Evolutionary conservation across 2,329 filamentous ascomycete genomes (phyloP).

Genomic region (Ampelomyces quisqualis): DNA sequence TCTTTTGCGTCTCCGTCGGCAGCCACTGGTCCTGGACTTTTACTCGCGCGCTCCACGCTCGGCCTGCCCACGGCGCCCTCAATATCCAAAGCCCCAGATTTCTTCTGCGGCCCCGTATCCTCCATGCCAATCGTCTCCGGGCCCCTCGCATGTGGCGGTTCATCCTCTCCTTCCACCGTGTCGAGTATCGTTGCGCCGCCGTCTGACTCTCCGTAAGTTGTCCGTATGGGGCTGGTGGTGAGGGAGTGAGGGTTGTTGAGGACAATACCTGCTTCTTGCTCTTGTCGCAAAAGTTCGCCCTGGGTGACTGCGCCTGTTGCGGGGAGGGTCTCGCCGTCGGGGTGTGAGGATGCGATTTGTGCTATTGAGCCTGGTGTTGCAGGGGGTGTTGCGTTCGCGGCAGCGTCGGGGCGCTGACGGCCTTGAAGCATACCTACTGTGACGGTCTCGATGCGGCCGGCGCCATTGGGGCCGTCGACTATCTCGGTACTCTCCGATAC

Average conservation of each 20-base stretch:
- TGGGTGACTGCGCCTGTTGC: conserved; percentile 58
- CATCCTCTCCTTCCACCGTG: conserved; percentile 53
- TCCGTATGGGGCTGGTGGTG: conserved; percentile 27
- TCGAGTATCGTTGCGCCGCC: conserved; percentile 35
- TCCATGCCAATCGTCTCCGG: conserved; percentile 82
- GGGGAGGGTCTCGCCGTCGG: conserved; percentile 41
- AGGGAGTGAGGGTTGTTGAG: conserved; percentile 52
- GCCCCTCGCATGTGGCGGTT: conserved; percentile 74
- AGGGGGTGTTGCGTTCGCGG: conserved; percentile 2
- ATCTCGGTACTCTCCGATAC: conserved; percentile 76
- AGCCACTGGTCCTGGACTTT: conserved; percentile 24
- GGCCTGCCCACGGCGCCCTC: conserved; percentile 42
- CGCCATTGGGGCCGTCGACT: conserved; percentile 76
- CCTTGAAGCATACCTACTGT: conserved; percentile 62
- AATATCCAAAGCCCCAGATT: conserved; percentile 48
- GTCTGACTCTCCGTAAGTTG: conserved; percentile 29
- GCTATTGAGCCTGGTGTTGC: conserved; percentile 12
- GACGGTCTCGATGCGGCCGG: conserved; percentile 78
- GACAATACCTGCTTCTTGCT: conserved; percentile 78
- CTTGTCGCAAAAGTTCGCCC: conserved; percentile 80
- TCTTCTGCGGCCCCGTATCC: conserved; percentile 79
- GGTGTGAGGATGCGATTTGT: conserved; percentile 37
- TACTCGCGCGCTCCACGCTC: conserved; percentile 31
- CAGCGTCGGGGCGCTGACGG: conserved; percentile 14
- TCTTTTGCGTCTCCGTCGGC: conserved; percentile 18